phyloP scores from a whole-genome alignment of 768 basidiomycete species.

The Rossbeevera mucosa region DNA sequence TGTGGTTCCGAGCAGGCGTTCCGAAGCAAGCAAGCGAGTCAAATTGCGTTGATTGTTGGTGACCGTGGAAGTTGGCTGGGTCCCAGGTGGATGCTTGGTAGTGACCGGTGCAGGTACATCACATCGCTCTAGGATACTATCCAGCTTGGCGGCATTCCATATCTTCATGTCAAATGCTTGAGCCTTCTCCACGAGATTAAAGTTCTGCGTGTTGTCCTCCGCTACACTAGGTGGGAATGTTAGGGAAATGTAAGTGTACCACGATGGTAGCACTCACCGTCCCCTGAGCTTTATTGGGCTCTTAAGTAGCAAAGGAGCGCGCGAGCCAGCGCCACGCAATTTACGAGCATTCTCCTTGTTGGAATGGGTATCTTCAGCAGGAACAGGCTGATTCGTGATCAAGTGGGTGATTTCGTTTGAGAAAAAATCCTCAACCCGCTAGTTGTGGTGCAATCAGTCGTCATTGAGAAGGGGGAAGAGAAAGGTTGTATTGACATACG shows the following conservation, averaged over 20 bases:
- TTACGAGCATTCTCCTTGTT: conserved; percentile 68
- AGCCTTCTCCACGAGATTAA: conserved; percentile 62
- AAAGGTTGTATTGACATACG: conserved; percentile 47
- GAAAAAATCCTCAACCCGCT: conserved; percentile 89
- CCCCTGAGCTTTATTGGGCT: conserved; percentile 64
- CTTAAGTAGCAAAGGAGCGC: conserved; percentile 36
- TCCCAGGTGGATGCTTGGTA: conserved; percentile 25
- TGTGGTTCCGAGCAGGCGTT: conserved; percentile 75
- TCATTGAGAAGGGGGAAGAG: neutral
- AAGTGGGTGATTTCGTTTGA: conserved; percentile 84
- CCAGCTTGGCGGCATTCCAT: conserved; percentile 72
- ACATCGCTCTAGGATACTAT: conserved; percentile 69
- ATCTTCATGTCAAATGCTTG: conserved; percentile 74
- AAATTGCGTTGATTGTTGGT: conserved; percentile 44
- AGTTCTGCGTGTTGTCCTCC: conserved; percentile 34
- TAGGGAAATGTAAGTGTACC: neutral
- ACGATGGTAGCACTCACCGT: conserved; percentile 41
- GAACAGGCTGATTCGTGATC: conserved; percentile 57
- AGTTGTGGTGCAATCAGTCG: conserved; percentile 6
- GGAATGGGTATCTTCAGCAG: conserved; percentile 31
- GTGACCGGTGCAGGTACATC: conserved; percentile 34
- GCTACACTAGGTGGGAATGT: conserved; percentile 17
- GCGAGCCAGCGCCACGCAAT: conserved; percentile 22
- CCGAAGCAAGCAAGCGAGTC: conserved; percentile 67
- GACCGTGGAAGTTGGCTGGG: conserved; percentile 29